Percentiles rank a stretch among this genome's conserved stretches.
Evolutionary conservation across 2,329 filamentous ascomycete genomes (phyloP).

Genomic region (Falciphora oryzae): DNA sequence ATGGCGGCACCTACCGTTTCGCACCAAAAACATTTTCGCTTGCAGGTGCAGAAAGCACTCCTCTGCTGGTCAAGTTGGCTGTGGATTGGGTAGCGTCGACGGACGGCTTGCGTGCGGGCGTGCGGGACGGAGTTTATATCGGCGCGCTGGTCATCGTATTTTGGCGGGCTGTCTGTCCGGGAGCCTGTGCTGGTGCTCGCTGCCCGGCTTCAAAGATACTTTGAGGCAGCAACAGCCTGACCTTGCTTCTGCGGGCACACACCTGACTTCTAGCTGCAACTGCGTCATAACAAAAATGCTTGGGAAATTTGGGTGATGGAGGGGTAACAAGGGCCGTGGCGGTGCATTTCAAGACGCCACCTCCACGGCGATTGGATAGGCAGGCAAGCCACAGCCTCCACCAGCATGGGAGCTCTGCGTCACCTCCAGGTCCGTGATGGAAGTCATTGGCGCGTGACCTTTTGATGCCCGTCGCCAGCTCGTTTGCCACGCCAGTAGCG

Average conservation of each 20-base stretch:
- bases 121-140: neutral
- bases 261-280: conserved; percentile 11
- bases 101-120: neutral
- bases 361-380: neutral
- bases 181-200: neutral
- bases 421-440: neutral
- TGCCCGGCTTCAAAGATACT: neutral
- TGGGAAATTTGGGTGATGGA: conserved; percentile 13
- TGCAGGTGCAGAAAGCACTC: neutral
- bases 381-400: neutral
- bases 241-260: neutral
- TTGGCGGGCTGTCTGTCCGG: neutral
- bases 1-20: conserved; percentile 30
- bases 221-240: conserved; percentile 11
- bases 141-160: neutral
- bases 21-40: conserved; percentile 34
- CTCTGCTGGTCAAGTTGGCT: neutral
- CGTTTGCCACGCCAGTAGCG: neutral
- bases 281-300: conserved; percentile 25
- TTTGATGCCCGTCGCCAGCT: neutral
- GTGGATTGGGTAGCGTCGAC: neutral
- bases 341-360: neutral
- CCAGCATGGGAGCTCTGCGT: neutral
- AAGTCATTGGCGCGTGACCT: neutral
- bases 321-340: conserved; percentile 12